Evolutionary conservation across 306 rosid genomes (phyloP), one percentile per base, ranked within the genome.

Genomic region (Fragaria vesca): DNA sequence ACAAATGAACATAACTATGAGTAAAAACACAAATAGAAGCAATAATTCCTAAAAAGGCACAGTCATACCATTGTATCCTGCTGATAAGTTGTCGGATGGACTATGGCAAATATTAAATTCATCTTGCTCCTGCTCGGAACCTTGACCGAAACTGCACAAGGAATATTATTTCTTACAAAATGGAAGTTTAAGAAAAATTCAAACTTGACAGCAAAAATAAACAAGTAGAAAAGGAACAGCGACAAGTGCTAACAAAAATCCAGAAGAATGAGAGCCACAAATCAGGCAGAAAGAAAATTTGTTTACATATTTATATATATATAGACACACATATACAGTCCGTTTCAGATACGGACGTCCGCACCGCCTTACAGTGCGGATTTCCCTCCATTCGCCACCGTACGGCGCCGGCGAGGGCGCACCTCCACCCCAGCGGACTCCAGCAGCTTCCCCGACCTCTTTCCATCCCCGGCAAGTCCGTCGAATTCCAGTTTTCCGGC

Each of bases 121-220:
- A 73, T 78, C 93, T 78, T 80, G 87, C 63, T 85, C 91, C 82
- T 77, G 84, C 60, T 88, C 88, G 46, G 92, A 80, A 75, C 81
- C 85, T 84, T 84, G 87, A 89, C 83, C 73, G 78, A 82, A 79
- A 75, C 97, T 92, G 82, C 86, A 90, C 83, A 81, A 83, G 63
- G 67, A 55, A 88, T 73, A 32, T 24, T 60, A 60, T 76, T 77
- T 62, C 67, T 79, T 67, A 54, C 57, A 32, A 42, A 66, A 16
- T 20, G 69, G 17, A 81, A 52, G 13, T 55, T 43, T 12, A 7
- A 30, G 55, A 47, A 74, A 68, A 74, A 68, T 43, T 67, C 9
- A 24, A 73, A 80, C 40, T 17, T 8, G 30, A 57, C 2, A 36
- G 4, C 12, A 21, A 73, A 57, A 74, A 12, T 43, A 38, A 77